phyloP scores from a whole-genome alignment of 371 early-diverging fungal genomes.

The Dipsacomyces acuminosporus region DNA sequence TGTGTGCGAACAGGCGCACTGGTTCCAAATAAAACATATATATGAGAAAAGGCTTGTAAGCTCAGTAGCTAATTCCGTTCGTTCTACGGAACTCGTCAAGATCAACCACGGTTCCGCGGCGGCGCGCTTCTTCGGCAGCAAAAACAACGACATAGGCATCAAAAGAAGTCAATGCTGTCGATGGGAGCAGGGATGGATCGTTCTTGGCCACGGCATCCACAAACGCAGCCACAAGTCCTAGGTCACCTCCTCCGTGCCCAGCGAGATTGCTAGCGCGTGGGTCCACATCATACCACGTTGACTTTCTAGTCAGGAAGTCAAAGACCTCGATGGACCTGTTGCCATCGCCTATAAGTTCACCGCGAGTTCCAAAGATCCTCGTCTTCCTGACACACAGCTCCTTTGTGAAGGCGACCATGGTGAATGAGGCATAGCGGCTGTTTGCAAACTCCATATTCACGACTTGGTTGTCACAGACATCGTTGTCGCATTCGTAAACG shows the following conservation, averaged over 20 bases:
- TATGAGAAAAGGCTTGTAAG: too few relatives aligned
- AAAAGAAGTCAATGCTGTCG: constrained; percentile 41
- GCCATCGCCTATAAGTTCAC: constrained; percentile 52
- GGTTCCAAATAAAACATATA: too few relatives aligned
- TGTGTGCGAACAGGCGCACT: too few relatives aligned
- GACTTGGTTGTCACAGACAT: constrained; percentile 59
- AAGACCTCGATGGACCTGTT: constrained; percentile 33
- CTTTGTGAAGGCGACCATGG: constrained; percentile 55
- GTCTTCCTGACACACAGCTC: constrained; percentile 50
- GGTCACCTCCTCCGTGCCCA: constrained; percentile 45
- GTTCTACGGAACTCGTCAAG: constrained; percentile 23
- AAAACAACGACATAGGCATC: constrained; percentile 49
- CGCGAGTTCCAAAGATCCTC: constrained; percentile 51
- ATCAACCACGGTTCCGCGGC: constrained; percentile 40
- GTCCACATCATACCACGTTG: constrained; percentile 12
- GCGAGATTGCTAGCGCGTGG: constrained; percentile 3
- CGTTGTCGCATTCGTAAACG: constrained; percentile 60
- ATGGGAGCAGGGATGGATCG: constrained; percentile 31
- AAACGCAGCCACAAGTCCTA: constrained; percentile 44
- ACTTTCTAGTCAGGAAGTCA: constrained; percentile 23
- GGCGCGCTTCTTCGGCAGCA: constrained; percentile 52
- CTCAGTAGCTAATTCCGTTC: not conserved
- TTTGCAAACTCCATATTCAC: constrained; percentile 54
- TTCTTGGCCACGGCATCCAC: constrained; percentile 35
- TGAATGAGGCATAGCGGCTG: constrained; percentile 51